phyloP scores from a whole-genome alignment of 1,284 basidiomycete species.

The Ustilago esculenta region DNA sequence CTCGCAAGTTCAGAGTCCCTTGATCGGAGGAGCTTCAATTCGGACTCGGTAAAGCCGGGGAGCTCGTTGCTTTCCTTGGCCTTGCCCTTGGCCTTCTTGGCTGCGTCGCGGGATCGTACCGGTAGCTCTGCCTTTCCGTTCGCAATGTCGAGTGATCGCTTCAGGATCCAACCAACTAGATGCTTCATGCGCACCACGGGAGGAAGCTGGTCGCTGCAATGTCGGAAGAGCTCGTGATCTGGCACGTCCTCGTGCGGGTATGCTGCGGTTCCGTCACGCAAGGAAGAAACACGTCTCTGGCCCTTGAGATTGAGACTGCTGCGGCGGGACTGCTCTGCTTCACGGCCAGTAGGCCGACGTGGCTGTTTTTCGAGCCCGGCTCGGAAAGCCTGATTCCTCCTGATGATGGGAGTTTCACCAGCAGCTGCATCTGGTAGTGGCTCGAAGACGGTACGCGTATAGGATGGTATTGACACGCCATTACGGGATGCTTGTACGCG shows the following conservation, averaged over 20 bases:
- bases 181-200: slow-evolving; percentile 61
- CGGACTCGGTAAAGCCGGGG: slow-evolving; percentile 39
- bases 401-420: slow-evolving; percentile 52
- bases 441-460: slow-evolving; percentile 42
- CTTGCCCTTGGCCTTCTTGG: slow-evolving; percentile 38
- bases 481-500: slow-evolving; percentile 14
- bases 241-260: slow-evolving; percentile 61
- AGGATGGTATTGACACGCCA: slow-evolving; percentile 8
- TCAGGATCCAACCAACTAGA: slow-evolving; percentile 53
- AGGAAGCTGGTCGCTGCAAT: slow-evolving; percentile 53
- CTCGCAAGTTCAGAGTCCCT: slow-evolving; percentile 26
- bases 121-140: slow-evolving; percentile 38
- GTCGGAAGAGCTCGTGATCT: slow-evolving; percentile 57
- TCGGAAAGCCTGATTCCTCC: slow-evolving; percentile 45
- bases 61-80: slow-evolving; percentile 24
- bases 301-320: slow-evolving; percentile 59
- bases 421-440: slow-evolving; percentile 41
- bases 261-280: slow-evolving; percentile 54
- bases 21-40: slow-evolving; percentile 36
- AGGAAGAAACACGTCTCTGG: slow-evolving; percentile 46
- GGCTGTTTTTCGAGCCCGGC: slow-evolving; percentile 44
- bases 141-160: slow-evolving; percentile 52
- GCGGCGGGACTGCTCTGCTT: slow-evolving; percentile 38
- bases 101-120: slow-evolving; percentile 13
- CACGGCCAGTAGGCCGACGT: slow-evolving; percentile 29